Percentiles rank a stretch among this genome's conserved stretches.
phyloP scores from a whole-genome alignment of 1,139 yeast species.

The Pichia sp. region DNA sequence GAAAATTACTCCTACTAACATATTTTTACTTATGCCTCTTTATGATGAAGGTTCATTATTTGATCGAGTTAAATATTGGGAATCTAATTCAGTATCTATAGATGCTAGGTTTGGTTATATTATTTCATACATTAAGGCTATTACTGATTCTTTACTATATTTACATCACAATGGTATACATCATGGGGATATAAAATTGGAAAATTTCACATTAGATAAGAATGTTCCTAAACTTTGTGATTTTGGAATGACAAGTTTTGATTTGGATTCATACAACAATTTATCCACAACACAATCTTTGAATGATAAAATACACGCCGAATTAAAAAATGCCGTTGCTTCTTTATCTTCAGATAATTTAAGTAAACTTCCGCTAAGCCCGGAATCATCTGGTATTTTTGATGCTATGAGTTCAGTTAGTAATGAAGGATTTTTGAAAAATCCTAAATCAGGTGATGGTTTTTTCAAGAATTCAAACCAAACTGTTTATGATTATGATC shows the following conservation, averaged over 20 bases:
- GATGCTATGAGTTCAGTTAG: background rate
- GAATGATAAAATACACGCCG: background rate
- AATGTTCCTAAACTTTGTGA: constrained; percentile 59
- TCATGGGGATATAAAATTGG: constrained; percentile 87
- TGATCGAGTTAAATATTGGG: constrained; percentile 69
- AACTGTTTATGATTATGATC: background rate
- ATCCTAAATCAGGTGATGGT: background rate
- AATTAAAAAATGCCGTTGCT: background rate
- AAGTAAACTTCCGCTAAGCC: no score
- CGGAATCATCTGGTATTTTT: background rate
- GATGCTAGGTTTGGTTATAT: constrained; percentile 31
- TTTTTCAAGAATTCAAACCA: background rate
- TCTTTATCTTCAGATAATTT: no score
- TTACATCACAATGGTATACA: constrained; percentile 70
- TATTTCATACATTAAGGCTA: constrained; percentile 42
- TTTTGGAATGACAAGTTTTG: constrained; percentile 63
- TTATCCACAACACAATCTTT: background rate
- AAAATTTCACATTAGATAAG: constrained; percentile 63
- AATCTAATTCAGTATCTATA: constrained; percentile 29
- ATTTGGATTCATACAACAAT: constrained; percentile 3
- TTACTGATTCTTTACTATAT: constrained; percentile 57
- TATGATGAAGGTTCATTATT: constrained; percentile 80
- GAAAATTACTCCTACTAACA: constrained; percentile 54
- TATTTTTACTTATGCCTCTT: constrained; percentile 67
- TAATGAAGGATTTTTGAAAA: no score